phyloP scores from a whole-genome alignment of 2,329 filamentous ascomycete genomes.

The Paecilomyces variotii region DNA sequence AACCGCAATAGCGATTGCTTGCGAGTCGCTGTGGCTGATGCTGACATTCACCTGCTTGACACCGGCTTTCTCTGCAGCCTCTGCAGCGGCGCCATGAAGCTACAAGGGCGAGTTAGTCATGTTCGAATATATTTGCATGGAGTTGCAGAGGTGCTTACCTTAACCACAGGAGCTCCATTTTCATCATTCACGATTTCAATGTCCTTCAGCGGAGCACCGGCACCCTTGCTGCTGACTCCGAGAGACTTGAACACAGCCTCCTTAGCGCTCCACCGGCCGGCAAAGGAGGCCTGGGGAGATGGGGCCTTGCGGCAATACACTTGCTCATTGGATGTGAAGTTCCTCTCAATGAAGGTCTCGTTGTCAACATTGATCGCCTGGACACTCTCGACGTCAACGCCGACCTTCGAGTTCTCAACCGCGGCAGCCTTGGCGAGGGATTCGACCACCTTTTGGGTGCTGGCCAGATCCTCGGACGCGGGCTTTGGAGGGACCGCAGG shows the following conservation, averaged over 20 bases:
- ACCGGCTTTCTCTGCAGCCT: conserved; percentile 75
- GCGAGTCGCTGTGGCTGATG: conserved; percentile 89
- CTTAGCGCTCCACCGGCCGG: conserved; percentile 93
- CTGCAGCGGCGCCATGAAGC: conserved; percentile 78
- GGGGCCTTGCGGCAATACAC: conserved; percentile 76
- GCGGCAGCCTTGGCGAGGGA: conserved; percentile 61
- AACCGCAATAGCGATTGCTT: conserved; percentile 90
- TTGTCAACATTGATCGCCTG: conserved; percentile 85
- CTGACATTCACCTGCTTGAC: conserved; percentile 85
- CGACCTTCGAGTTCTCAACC: conserved; percentile 65
- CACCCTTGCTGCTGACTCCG: conserved; percentile 77
- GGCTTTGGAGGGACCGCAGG: conserved; percentile 60
- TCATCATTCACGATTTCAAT: conserved; percentile 85
- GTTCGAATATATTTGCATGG: conserved; percentile 5
- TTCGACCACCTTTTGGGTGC: conserved; percentile 68
- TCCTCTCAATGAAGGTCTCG: conserved; percentile 86
- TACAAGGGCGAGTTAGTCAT: conserved; percentile 40
- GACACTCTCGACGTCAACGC: conserved; percentile 89
- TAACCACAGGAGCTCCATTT: conserved; percentile 73
- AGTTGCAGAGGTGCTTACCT: conserved; percentile 52
- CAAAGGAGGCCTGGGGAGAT: conserved; percentile 80
- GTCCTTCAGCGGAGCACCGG: conserved; percentile 81
- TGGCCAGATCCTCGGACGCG: conserved; percentile 48
- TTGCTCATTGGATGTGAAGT: conserved; percentile 81
- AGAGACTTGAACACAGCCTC: conserved; percentile 98